Conservation (phyloP, 2,329 filamentous ascomycete genomes). For the Akanthomyces lecanii region DNA sequence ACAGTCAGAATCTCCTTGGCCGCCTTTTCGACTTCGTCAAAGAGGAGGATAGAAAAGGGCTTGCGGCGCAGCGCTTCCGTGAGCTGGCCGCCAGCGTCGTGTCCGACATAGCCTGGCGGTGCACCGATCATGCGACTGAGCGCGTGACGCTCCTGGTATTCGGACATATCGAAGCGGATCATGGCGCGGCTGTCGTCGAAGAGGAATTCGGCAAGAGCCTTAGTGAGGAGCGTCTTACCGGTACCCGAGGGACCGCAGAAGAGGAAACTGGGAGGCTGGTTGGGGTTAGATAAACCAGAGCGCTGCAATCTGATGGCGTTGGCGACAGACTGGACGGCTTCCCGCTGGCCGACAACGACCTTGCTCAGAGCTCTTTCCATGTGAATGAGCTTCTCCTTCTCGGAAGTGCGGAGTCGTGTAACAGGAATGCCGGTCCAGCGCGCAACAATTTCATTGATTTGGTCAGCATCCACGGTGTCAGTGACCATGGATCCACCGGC, state of each 20-base stretch:
- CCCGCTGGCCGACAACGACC: conserved; percentile 87
- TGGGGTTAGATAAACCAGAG: conserved; percentile 91
- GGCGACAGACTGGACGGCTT: conserved; percentile 87
- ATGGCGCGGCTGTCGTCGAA: conserved; percentile 97
- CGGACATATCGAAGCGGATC: conserved; percentile 99
- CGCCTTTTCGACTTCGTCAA: conserved; percentile 97
- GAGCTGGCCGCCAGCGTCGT: conserved; percentile 91
- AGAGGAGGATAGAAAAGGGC: conserved; percentile 95
- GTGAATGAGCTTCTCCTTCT: conserved; percentile 96
- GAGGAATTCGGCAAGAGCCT: conserved; percentile 93
- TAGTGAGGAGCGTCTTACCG: conserved; percentile 94
- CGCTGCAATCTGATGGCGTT: conserved; percentile 95
- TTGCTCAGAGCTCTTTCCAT: conserved; percentile 88
- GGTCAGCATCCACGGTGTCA: conserved; percentile 90
- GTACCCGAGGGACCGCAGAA: conserved; percentile 99
- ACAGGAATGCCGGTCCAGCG: conserved; percentile 98
- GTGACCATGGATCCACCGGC: conserved; percentile 72
- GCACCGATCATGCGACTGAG: conserved; percentile 97
- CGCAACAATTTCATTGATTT: conserved; percentile 98
- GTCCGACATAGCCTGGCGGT: conserved; percentile 92
- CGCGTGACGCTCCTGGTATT: conserved; percentile 96
- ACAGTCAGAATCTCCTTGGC: conserved; percentile 97
- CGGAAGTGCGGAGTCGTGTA: conserved; percentile 85
- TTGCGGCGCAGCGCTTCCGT: conserved; percentile 91
- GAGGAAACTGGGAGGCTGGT: conserved; percentile 94